phyloP scores from a whole-genome alignment of 352 stramenopile genomes.

The Phytopythium delawarense region DNA sequence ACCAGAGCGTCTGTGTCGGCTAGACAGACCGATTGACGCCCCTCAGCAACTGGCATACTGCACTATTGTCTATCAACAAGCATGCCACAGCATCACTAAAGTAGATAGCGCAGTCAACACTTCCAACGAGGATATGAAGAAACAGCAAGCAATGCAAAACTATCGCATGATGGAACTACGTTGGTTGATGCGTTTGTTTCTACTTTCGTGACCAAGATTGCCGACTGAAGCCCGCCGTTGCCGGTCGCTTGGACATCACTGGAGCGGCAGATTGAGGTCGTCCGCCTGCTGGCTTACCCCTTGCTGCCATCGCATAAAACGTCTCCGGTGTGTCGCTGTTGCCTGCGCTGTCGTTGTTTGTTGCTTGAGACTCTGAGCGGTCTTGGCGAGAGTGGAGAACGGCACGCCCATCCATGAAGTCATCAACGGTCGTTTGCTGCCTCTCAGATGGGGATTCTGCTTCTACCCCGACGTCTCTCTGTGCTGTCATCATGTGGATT shows the following conservation, averaged over 20 bases:
- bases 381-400: background rate
- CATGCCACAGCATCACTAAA: background rate
- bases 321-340: background rate
- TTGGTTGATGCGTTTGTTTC: background rate
- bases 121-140: background rate
- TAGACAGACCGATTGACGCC: conserved; percentile 9
- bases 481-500: background rate
- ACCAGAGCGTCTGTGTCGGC: conserved; percentile 90
- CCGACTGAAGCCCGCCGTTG: background rate
- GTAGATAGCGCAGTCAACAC: background rate
- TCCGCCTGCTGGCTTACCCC: background rate
- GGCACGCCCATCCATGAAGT: background rate
- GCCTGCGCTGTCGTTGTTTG: background rate
- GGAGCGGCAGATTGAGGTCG: conserved; percentile 24
- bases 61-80: background rate
- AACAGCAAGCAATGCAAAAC: background rate
- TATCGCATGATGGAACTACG: background rate
- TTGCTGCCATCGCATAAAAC: background rate
- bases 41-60: background rate
- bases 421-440: background rate
- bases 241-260: background rate
- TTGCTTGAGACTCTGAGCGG: background rate
- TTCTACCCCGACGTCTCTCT: background rate
- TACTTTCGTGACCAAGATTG: background rate
- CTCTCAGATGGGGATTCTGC: background rate